Conservation (phyloP, 1,284 basidiomycete species). For the Rhodotorula sp. region DNA sequence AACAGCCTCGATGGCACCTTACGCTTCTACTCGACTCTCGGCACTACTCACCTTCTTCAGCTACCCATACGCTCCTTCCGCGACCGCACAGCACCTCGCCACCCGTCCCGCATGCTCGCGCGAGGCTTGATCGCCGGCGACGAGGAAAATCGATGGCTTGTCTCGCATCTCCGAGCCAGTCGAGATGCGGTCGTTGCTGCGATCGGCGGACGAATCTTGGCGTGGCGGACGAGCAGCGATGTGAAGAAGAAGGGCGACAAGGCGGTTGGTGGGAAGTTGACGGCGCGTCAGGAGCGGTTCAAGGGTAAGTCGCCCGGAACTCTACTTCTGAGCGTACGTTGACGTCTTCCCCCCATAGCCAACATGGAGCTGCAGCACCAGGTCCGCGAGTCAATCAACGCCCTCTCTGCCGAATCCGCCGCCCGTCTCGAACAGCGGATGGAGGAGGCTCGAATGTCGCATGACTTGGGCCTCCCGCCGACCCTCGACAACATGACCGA, state of each 20-base stretch:
- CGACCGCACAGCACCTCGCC: conserved; percentile 39
- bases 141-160: conserved; percentile 43
- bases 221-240: conserved; percentile 36
- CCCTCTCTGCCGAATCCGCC: conserved; percentile 34
- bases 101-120: conserved; percentile 37
- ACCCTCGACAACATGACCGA: conserved; percentile 42
- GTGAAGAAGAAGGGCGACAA: conserved; percentile 29
- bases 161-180: conserved; percentile 32
- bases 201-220: conserved; percentile 38
- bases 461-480: conserved; percentile 32
- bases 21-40: conserved; percentile 34
- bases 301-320: conserved; percentile 12
- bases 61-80: conserved; percentile 40
- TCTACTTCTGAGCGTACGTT: too few species aligned
- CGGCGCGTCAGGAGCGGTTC: conserved; percentile 28
- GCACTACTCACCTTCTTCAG: conserved; percentile 12
- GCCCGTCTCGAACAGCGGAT: conserved; percentile 25
- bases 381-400: conserved; percentile 39
- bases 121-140: conserved; percentile 32
- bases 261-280: conserved; percentile 6
- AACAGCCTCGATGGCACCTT: conserved; percentile 41
- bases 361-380: conserved; percentile 41
- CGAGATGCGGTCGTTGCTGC: conserved; percentile 40
- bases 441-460: conserved; percentile 16
- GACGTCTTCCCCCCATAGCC: conserved; percentile 7